Evolutionary conservation across 2,329 filamentous ascomycete genomes (phyloP), one percentile per base, ranked within the genome.

Genomic region (Lojkania enalia): DNA sequence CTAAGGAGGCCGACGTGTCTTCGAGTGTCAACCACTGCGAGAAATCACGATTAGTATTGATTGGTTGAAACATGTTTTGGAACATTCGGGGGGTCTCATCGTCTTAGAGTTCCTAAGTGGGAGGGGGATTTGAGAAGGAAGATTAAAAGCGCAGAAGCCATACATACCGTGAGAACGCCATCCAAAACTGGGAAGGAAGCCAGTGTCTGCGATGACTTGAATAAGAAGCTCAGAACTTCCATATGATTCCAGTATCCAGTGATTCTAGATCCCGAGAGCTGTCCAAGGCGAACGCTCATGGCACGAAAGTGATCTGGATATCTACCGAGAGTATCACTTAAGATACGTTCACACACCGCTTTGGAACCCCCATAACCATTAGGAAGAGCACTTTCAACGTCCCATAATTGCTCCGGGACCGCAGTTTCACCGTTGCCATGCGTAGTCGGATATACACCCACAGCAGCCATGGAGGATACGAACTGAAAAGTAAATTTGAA

Each of bases 401-500:
- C 9, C 5, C 6, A 11, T 15, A 15, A 19, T 11, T 36, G 11
- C 14, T 36, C 33, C 5, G 33, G 16, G 19, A 36, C 19, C 16
- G 5, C 16, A 12, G 15, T 19, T 0, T 65, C 57, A 19, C 33
- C 18, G 15, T 15, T 20, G 11, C 5, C 16, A 6, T 14, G 18
- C 13, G 44, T 41, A 0, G 56, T 29, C 0, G 57, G 55, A 23
- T 64, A 66, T 20, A 64, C 49, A 0, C 70, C 70, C 5, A 74
- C 71, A 0, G 63, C 60, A 1, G 56, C 66, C 20, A 74, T 71
- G 0, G 71, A 74, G 1, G 71, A 74, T n/a, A 74, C 57, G 14
- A 73, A 55, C 39, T 69, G 64, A 37, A 74, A 67, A 35, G 5
- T 53, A 56, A 20, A 44, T 45, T 18, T 36, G n/a, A n/a, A n/a